Conservation (phyloP, 495 filamentous ascomycete genomes). For the Penicillium fimorum region DNA sequence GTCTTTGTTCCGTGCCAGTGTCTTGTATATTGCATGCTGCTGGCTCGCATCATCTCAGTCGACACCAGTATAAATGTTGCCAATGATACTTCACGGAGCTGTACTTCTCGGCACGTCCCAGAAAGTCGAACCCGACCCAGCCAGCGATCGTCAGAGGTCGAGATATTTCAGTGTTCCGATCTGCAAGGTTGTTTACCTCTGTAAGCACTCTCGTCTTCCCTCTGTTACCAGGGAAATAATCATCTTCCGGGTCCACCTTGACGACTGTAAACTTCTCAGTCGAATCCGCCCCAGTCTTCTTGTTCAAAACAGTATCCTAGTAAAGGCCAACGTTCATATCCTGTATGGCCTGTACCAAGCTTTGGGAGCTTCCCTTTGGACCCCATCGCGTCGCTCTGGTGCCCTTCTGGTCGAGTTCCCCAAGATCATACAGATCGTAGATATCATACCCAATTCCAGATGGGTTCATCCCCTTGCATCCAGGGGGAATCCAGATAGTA, state of each 20-base stretch:
- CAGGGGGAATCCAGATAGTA: conserved; percentile 71
- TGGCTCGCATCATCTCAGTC: conserved; percentile 61
- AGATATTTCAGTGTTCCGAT: conserved; percentile 55
- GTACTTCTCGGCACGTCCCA: conserved; percentile 58
- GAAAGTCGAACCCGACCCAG: conserved; percentile 68
- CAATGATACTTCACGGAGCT: conserved; percentile 62
- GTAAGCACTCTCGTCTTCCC: neutral
- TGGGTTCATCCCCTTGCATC: conserved; percentile 64
- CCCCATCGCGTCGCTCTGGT: conserved; percentile 67
- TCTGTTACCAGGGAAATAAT: neutral
- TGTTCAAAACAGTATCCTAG: conserved; percentile 76
- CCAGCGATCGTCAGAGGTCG: conserved; percentile 61
- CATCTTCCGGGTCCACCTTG: conserved; percentile 57
- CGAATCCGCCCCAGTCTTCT: conserved; percentile 69
- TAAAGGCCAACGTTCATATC: conserved; percentile 57
- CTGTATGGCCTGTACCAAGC: conserved; percentile 50
- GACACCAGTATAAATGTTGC: conserved; percentile 66
- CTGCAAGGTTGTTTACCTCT: conserved; percentile 17
- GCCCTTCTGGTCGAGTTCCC: conserved; percentile 74
- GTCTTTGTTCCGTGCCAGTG: conserved; percentile 56
- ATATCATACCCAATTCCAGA: conserved; percentile 70
- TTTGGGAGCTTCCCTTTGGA: conserved; percentile 57
- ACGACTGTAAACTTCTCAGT: conserved; percentile 58
- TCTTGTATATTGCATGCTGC: conserved; percentile 65
- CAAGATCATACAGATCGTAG: conserved; percentile 74